Evolutionary conservation across 495 filamentous ascomycete genomes (phyloP).

Genomic region (Penicillium lagena): DNA sequence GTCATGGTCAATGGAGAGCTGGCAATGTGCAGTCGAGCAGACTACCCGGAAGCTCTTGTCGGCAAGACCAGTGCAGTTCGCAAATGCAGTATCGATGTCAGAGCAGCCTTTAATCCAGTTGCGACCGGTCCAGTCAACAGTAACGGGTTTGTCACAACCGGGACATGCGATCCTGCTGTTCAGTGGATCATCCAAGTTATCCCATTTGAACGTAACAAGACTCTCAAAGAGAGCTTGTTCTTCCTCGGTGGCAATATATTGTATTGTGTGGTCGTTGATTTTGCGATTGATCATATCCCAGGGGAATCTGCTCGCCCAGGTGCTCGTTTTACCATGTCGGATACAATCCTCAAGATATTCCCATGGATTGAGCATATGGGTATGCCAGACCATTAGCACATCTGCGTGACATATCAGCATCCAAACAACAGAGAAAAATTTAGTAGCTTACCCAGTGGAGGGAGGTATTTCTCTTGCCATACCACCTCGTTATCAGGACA

Average conservation of each 20-base stretch:
- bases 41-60: constrained; percentile 49
- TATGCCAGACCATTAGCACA: constrained; percentile 87
- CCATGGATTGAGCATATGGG: constrained; percentile 78
- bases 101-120: too few species aligned
- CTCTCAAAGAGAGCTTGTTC: too few species aligned
- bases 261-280: too few species aligned
- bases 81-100: constrained; percentile 14
- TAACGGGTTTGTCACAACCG: too few species aligned
- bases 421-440: too few species aligned
- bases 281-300: constrained; percentile 54
- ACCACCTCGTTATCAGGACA: constrained; percentile 2
- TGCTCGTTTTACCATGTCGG: constrained; percentile 46
- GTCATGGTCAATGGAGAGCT: too few species aligned
- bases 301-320: constrained; percentile 66
- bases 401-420: constrained; percentile 35
- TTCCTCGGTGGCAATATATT: too few species aligned
- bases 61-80: constrained; percentile 47
- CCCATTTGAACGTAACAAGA: too few species aligned
- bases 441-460: constrained; percentile 24
- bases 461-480: constrained; percentile 18
- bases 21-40: constrained; percentile 41
- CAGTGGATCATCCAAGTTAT: constrained; percentile 37
- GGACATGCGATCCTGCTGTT: constrained; percentile 44
- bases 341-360: constrained; percentile 74
- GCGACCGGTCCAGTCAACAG: too few species aligned